phyloP scores from a whole-genome alignment of 768 basidiomycete species.

The Naganishia vishniacii region DNA sequence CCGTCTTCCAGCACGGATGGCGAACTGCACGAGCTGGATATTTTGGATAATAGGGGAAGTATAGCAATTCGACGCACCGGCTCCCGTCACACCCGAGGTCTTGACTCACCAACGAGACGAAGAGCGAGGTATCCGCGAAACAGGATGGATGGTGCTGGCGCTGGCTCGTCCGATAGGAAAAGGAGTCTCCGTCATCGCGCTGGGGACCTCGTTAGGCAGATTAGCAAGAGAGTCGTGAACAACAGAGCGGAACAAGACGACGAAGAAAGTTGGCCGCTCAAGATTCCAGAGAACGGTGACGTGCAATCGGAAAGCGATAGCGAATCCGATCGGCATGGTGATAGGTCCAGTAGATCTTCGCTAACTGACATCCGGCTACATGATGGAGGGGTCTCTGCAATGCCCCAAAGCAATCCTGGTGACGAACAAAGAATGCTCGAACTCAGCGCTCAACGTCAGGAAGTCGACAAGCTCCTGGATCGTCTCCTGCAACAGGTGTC shows the following conservation, averaged over 20 bases:
- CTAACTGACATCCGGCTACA: not conserved
- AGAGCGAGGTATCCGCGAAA: not conserved
- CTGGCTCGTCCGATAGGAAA: not conserved
- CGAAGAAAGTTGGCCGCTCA: constrained; percentile 7
- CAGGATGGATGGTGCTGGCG: not conserved
- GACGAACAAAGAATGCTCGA: not conserved
- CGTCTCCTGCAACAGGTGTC: not conserved
- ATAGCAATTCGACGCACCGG: not conserved
- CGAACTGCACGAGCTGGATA: constrained; percentile 1
- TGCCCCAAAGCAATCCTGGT: not conserved
- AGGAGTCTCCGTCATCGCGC: constrained; percentile 7
- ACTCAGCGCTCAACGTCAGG: not conserved
- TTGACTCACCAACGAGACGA: too few relatives aligned
- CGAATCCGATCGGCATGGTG: too few relatives aligned
- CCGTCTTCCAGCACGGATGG: not conserved
- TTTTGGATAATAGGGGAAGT: not conserved
- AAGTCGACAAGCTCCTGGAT: not conserved
- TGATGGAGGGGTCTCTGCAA: not conserved
- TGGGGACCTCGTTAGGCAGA: not conserved
- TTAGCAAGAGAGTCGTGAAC: constrained; percentile 3
- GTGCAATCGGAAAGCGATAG: constrained; percentile 13
- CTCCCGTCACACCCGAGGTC: too few relatives aligned
- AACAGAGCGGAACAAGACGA: constrained; percentile 1
- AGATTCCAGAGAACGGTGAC: not conserved
- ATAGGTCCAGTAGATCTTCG: not conserved